Evolutionary conservation across 2,329 filamentous ascomycete species (phyloP).

Genomic region (Aspergillus pseudonomiae): DNA sequence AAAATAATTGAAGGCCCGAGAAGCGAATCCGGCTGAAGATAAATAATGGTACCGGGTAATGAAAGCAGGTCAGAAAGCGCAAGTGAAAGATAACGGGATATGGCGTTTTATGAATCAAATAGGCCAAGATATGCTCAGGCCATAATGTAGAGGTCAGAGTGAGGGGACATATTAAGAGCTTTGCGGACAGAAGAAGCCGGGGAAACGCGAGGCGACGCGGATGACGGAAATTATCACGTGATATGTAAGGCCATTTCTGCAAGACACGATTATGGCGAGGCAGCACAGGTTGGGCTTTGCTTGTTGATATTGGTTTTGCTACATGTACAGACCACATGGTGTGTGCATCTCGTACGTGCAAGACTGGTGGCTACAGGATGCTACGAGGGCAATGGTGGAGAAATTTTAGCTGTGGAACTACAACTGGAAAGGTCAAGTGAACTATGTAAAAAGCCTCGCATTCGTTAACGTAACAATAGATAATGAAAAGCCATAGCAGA

Average conservation of each 20-base stretch:
- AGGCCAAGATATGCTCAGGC: not conserved
- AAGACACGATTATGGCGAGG: not conserved
- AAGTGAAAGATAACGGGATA: not conserved
- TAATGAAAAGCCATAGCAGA: slow-evolving; percentile 31
- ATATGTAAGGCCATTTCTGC: not conserved
- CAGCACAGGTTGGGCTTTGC: not conserved
- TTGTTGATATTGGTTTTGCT: too few species aligned
- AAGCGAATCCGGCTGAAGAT: not conserved
- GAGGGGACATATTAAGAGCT: slow-evolving; percentile 9
- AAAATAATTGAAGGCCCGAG: not conserved
- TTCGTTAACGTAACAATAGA: slow-evolving; percentile 34
- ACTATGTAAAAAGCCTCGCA: slow-evolving; percentile 31
- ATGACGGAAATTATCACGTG: slow-evolving; percentile 21
- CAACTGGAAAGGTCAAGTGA: slow-evolving; percentile 26
- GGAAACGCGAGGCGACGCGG: slow-evolving; percentile 27
- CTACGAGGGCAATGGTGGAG: not conserved
- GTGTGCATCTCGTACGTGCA: too few species aligned
- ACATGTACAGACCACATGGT: not conserved
- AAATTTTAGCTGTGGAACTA: slow-evolving; percentile 22
- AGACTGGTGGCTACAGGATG: not conserved
- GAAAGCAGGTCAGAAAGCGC: not conserved
- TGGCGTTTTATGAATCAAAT: not conserved
- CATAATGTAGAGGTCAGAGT: slow-evolving; percentile 2
- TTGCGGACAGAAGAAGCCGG: slow-evolving; percentile 19
- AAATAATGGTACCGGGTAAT: not conserved